These are phyloP conservation scores for Alnus rubra DNA, from an alignment of 306 rosid species.

Conservation along the genomic window DNA sequence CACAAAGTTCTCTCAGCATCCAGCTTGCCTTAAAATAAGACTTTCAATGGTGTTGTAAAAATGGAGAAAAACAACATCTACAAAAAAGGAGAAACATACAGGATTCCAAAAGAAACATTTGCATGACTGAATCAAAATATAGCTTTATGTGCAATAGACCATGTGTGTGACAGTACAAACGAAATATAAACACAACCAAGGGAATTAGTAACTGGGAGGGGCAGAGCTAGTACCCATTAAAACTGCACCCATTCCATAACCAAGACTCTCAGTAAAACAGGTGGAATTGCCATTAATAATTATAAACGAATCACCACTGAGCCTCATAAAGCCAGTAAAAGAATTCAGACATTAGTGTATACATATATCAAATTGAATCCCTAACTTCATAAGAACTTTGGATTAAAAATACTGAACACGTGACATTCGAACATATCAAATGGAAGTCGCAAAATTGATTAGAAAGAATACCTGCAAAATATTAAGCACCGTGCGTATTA, in stretches of 20 bases:
- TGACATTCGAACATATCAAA: not conserved
- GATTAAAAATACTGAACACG: slow-evolving; percentile 14
- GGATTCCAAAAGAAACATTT: not conserved
- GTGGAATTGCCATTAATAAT: not conserved
- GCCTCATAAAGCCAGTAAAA: slow-evolving; percentile 8
- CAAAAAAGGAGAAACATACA: not conserved
- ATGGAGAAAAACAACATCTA: not conserved
- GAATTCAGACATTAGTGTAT: not conserved
- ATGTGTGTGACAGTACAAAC: not conserved
- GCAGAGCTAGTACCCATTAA: not conserved
- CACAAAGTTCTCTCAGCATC: no score
- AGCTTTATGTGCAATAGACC: not conserved
- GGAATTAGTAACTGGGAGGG: not conserved
- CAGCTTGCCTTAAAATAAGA: no score
- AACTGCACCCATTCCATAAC: not conserved
- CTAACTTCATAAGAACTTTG: not conserved
- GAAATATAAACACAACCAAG: not conserved
- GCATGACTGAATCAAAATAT: not conserved
- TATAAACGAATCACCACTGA: not conserved
- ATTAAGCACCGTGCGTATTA: slow-evolving; percentile 87
- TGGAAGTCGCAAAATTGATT: not conserved
- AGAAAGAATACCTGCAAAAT: slow-evolving; percentile 74
- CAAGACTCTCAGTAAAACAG: not conserved
- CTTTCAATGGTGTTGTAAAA: not conserved
- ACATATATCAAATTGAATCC: not conserved